Conservation (phyloP, 306 rosid species). For the Castanea crenata region DNA sequence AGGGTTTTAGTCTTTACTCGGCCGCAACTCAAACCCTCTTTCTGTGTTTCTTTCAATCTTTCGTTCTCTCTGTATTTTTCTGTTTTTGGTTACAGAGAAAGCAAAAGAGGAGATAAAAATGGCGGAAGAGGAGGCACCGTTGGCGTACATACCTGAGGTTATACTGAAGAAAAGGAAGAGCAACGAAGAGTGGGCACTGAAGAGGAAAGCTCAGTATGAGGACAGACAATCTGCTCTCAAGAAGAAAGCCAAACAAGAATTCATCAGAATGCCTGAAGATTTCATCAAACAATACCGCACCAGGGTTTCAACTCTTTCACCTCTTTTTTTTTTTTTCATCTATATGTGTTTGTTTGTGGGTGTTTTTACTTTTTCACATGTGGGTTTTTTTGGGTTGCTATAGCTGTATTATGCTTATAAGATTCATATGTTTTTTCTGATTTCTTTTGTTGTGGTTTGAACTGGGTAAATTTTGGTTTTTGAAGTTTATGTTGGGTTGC, state of each 20-base stretch:
- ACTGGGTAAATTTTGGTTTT: too few species aligned
- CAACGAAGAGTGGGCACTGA: conserved; percentile 47
- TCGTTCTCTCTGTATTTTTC: too few species aligned
- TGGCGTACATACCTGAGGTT: conserved; percentile 41
- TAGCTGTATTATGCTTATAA: too few species aligned
- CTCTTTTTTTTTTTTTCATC: not conserved
- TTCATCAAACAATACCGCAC: conserved; percentile 64
- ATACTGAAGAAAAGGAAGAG: conserved; percentile 50
- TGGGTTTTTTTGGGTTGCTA: too few species aligned
- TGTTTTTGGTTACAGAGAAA: not conserved
- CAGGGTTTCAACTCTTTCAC: conserved; percentile 32
- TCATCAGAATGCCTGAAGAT: conserved; percentile 76
- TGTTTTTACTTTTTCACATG: too few species aligned
- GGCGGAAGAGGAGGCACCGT: conserved; percentile 36
- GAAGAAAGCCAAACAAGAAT: conserved; percentile 41
- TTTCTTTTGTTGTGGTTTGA: too few species aligned
- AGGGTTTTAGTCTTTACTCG: too few species aligned
- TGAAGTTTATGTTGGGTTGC: too few species aligned
- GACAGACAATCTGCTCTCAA: conserved; percentile 35
- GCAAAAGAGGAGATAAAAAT: not conserved
- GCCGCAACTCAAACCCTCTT: too few species aligned
- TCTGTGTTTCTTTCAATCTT: too few species aligned
- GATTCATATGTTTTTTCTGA: too few species aligned
- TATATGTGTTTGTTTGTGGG: not conserved
- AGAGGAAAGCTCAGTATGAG: conserved; percentile 55